Conservation (phyloP, 2,329 filamentous ascomycete genomes). For the Pseudogymnoascus sp. region DNA sequence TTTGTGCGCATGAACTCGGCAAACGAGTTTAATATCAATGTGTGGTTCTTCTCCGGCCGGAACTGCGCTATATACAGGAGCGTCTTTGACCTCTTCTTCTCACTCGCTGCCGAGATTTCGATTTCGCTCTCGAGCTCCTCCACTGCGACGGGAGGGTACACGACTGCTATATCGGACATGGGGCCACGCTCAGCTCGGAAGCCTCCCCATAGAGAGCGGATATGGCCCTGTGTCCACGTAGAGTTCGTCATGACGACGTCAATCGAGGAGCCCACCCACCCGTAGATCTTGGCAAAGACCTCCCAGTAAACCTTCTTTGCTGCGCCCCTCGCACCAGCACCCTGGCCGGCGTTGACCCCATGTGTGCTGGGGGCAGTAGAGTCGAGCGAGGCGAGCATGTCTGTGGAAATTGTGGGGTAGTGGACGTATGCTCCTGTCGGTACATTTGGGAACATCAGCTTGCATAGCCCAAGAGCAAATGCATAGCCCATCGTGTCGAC, state of each 20-base stretch:
- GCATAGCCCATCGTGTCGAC: conserved; percentile 98
- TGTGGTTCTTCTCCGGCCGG: conserved; percentile 93
- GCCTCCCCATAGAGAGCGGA: conserved; percentile 70
- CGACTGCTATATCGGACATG: conserved; percentile 55
- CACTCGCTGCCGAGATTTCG: conserved; percentile 59
- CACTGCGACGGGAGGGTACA: conserved; percentile 91
- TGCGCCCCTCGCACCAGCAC: conserved; percentile 59
- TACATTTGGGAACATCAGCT: conserved; percentile 69
- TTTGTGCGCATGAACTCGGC: conserved; percentile 59
- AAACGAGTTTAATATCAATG: conserved; percentile 77
- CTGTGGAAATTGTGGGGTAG: conserved; percentile 95
- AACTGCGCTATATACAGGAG: conserved; percentile 96
- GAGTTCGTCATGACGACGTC: conserved; percentile 98
- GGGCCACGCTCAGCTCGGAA: conserved; percentile 37
- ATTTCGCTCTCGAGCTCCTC: conserved; percentile 70
- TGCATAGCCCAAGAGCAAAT: conserved; percentile 75
- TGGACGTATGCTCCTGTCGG: conserved; percentile 93
- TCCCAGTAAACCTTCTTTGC: conserved; percentile 81
- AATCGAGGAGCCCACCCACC: conserved; percentile 70
- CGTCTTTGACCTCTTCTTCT: conserved; percentile 59
- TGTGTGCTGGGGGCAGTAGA: conserved; percentile 39
- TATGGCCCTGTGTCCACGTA: conserved; percentile 82
- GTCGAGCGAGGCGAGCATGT: conserved; percentile 84
- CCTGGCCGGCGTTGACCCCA: conserved; percentile 77
- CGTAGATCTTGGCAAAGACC: conserved; percentile 74